Evolutionary conservation across 257 asterid species (phyloP), one percentile per base, ranked within the genome.

Genomic region (Solanum chmielewskii): DNA sequence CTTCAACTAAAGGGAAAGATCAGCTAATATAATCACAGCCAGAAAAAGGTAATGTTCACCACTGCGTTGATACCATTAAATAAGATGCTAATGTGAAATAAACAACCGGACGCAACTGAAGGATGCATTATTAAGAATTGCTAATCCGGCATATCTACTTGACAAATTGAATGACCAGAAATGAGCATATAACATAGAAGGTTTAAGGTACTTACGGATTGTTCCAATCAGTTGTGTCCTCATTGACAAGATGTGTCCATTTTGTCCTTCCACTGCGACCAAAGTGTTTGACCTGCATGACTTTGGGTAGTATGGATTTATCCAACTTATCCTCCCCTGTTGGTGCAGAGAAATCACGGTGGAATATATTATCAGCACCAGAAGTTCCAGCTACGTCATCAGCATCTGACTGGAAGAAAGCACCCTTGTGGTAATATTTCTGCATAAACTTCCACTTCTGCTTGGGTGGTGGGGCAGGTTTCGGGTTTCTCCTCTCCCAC

Each of bases 211-310:
- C 98, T 87, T 92, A 96, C 98, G 98, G 98, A 76, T 92, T 93
- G 90, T 95, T 94, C 99, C 99, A 96, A 87, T 96, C 98, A 89
- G 99, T 96, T 56, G 98, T 96, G 87, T 96, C 98, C 96, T 96
- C 98, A 25, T 94, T 93, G 89, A 95, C 98, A 86, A 96, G 98
- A 92, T 96, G 98, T 64, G 98, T 95, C 98, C 99, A 96, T 89
- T 96, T 96, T 11, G 98, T 94, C 92, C 98, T 93, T 90, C 99
- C 99, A 93, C 99, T 95, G 42, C 96, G 95, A 75, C 99, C 99
- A 75, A 96, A 96, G 92, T 95, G 98, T 91, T 96, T 96, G 88
- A 96, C 99, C 92, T 96, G 99, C 99, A 96, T 96, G 88, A 96
- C 96, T 90, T 95, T 95, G 11, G 99, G 99, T 89, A 95, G 90